Evolutionary conservation across 805 yeast species (phyloP), one percentile per base, ranked within the genome.

Genomic region (Scheffersomyces ergatensis): DNA sequence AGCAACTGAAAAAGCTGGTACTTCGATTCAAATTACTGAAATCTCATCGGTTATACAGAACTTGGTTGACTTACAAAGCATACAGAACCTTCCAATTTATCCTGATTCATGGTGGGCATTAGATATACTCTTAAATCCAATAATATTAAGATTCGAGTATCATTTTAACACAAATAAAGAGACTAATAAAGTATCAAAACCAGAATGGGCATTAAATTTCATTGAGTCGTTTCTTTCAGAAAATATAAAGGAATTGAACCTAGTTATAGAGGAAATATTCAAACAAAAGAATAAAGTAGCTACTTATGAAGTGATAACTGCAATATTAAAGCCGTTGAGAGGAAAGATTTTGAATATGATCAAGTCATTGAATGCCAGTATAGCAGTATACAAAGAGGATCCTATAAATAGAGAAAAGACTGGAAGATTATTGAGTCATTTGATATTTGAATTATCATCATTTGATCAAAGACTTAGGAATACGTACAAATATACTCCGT

Each of bases 151-250:
- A 32, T 79, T 85, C 53, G 62, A 68, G 31, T 85, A 63, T 60
- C 88, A 85, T 54, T 85, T 84, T 52, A 74, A 76, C 36, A 33
- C 54, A 1, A 62, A 71, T 21, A 65, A 59, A 30, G 84, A 81
- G 25, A 84, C 90, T 0, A 83, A 82, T 50, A 73, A 78, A 34
- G 52, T 78, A 19, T 81, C 82, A 42, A 80, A 80, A 51, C 90
- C 92, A 1, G 90, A 85, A 54, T 84, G 88, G 83, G 75, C 81
- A 3, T 70, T 83, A 44, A 59, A 65, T 14, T 83, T 74, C 49
- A 54, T 76, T 5, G 74, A 70, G 43, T 64, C 67, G 12, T 76
- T 72, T 44, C 39, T 77, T 15, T 47, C 52, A 6, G 66, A 63
- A 19, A 70, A 77, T 38, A 38, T 76, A 15, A 53, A 61, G 27